Conservation (phyloP, 106 monocot species). For the Dioscorea dumetorum region DNA sequence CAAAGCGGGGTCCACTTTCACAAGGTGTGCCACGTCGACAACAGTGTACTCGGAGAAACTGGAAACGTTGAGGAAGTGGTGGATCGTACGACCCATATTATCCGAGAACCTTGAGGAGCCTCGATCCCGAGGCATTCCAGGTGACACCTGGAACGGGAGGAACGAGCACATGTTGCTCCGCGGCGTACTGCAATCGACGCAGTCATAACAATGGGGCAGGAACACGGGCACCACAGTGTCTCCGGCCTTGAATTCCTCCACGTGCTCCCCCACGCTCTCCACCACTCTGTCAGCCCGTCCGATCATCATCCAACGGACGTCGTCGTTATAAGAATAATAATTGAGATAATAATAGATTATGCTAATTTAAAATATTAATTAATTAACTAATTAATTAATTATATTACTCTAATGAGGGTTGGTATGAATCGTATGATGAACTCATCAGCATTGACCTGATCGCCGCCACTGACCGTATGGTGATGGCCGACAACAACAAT, state of each 20-base stretch:
- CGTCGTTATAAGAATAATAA: too few relatives aligned
- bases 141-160: conserved; percentile 21
- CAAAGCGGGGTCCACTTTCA: conserved; percentile 41
- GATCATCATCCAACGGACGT: too few relatives aligned
- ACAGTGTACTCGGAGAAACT: conserved; percentile 96
- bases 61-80: conserved; percentile 62
- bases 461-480: too few relatives aligned
- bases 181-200: conserved; percentile 58
- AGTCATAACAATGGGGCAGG: conserved; percentile 48
- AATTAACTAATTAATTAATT: too few relatives aligned
- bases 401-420: too few relatives aligned
- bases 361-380: too few relatives aligned
- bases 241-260: conserved; percentile 47
- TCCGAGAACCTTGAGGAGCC: conserved; percentile 29
- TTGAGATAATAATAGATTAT: too few relatives aligned
- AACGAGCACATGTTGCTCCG: conserved; percentile 62
- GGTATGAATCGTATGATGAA: too few relatives aligned
- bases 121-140: conserved; percentile 51
- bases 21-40: conserved; percentile 55
- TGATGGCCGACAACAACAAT: too few relatives aligned
- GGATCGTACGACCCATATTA: conserved; percentile 21
- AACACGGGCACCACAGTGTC: conserved; percentile 78
- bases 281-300: conserved; percentile 36
- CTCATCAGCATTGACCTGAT: too few relatives aligned
- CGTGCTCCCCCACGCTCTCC: conserved; percentile 86